A percentile compares a stretch with the other conserved stretches of the same genome.
phyloP scores from a whole-genome alignment of 1,139 yeast genomes.

The Pneumocystis murina region DNA sequence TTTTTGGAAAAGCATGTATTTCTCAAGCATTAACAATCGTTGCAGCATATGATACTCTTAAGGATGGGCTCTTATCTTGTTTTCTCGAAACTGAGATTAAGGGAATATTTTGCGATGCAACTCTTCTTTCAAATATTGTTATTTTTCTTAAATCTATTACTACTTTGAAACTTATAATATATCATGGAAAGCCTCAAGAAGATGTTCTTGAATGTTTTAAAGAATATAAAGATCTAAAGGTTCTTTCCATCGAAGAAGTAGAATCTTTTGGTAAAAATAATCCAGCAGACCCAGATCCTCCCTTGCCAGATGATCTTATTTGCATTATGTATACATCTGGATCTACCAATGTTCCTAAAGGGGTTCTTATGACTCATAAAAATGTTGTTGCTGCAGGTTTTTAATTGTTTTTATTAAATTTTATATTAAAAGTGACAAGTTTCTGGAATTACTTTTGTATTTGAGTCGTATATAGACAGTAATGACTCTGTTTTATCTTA shows the following conservation, averaged over 20 bases:
- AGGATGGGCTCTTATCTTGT: conserved; percentile 87
- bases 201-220: conserved; percentile 44
- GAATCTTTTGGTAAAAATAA: conserved; percentile 44
- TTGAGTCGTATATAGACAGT: conserved; percentile 27
- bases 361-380: conserved; percentile 70
- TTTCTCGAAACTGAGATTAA: conserved; percentile 63
- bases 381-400: conserved; percentile 58
- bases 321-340: conserved; percentile 99
- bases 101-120: conserved; percentile 73
- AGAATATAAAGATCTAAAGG: conserved; percentile 60
- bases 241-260: conserved; percentile 53
- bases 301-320: conserved; percentile 60
- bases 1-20: conserved; percentile 35
- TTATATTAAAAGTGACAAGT: not conserved
- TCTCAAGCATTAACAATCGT: conserved; percentile 74
- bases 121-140: conserved; percentile 47
- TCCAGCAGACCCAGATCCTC: conserved; percentile 32
- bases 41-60: conserved; percentile 93
- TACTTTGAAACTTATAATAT: conserved; percentile 51
- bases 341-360: conserved; percentile 94
- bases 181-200: conserved; percentile 53
- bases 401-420: not conserved
- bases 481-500: conserved; percentile 69
- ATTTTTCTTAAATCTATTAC: conserved; percentile 58
- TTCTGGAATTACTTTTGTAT: not conserved